Evolutionary conservation across 495 filamentous ascomycete genomes (phyloP).

Genomic region (Penicillium samsonianum): DNA sequence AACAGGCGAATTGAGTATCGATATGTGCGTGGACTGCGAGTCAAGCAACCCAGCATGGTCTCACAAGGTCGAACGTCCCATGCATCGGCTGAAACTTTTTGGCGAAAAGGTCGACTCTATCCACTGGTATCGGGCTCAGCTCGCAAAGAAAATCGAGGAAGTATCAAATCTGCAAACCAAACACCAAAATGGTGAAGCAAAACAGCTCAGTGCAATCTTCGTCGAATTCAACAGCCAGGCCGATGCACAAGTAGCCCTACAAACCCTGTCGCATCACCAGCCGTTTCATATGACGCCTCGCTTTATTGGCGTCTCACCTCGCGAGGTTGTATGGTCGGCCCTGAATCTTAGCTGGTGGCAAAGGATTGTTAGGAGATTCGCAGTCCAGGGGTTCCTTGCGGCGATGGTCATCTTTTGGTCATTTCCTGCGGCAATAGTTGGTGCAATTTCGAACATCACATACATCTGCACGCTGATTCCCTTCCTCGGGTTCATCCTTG

Average conservation of each 20-base stretch:
- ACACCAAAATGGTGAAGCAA: constrained; percentile 47
- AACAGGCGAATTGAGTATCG: constrained; percentile 24
- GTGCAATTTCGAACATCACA: constrained; percentile 75
- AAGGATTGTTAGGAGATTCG: constrained; percentile 65
- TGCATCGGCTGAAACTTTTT: constrained; percentile 53
- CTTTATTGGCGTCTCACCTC: constrained; percentile 74
- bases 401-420: constrained; percentile 90
- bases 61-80: constrained; percentile 53
- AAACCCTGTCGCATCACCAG: constrained; percentile 80
- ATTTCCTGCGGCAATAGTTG: constrained; percentile 81
- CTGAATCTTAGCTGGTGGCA: constrained; percentile 84
- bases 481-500: constrained; percentile 68
- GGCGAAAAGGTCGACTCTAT: constrained; percentile 82
- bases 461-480: constrained; percentile 60
- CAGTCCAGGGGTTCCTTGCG: constrained; percentile 65
- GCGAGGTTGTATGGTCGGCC: constrained; percentile 81
- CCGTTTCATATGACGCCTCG: constrained; percentile 84
- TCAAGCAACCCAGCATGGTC: constrained; percentile 49
- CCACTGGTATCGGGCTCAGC: constrained; percentile 73
- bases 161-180: constrained; percentile 63
- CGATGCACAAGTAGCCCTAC: constrained; percentile 78
- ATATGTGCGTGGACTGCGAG: constrained; percentile 41
- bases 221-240: constrained; percentile 79
- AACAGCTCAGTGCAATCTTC: constrained; percentile 69
- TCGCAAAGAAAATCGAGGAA: constrained; percentile 68